Conservation (phyloP, 495 filamentous ascomycete species). For the Oleoguttula mirabilis region DNA sequence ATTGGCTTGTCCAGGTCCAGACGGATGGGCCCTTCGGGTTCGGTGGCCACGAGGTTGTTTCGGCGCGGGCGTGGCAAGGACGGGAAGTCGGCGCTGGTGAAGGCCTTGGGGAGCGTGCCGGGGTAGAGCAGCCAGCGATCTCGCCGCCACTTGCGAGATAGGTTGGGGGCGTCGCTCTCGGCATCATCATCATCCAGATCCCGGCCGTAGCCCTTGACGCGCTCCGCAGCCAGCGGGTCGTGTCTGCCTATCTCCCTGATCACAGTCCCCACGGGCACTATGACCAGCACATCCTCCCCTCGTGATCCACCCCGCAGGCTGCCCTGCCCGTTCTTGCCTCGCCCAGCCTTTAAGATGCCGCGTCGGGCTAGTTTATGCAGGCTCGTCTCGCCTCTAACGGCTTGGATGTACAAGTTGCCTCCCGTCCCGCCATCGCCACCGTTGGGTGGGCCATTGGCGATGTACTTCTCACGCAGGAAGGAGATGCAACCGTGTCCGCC, state of each 20-base stretch:
- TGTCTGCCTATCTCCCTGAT: slow-evolving; percentile 65
- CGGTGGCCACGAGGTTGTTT: slow-evolving; percentile 45
- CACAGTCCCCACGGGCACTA: slow-evolving; percentile 87
- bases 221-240: slow-evolving; percentile 63
- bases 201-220: slow-evolving; percentile 26
- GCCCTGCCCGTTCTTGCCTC: slow-evolving; percentile 77
- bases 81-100: slow-evolving; percentile 49
- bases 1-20: slow-evolving; percentile 76
- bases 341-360: slow-evolving; percentile 60
- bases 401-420: slow-evolving; percentile 88
- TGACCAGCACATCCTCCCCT: slow-evolving; percentile 75
- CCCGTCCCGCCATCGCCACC: slow-evolving; percentile 89
- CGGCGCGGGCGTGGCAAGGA: slow-evolving; percentile 42
- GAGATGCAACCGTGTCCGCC: slow-evolving; percentile 91
- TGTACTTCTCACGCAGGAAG: slow-evolving; percentile 79
- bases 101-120: slow-evolving; percentile 50
- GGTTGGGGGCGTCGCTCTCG: slow-evolving; percentile 29
- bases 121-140: slow-evolving; percentile 77
- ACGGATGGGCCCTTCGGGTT: slow-evolving; percentile 58
- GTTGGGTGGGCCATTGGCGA: slow-evolving; percentile 84
- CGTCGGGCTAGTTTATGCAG: slow-evolving; percentile 81
- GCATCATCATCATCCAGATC: slow-evolving; percentile 27
- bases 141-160: slow-evolving; percentile 29
- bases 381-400: slow-evolving; percentile 77
- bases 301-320: slow-evolving; percentile 66